These are phyloP conservation scores for Pestalotiopsis sp. DNA, from an alignment of 2,329 filamentous ascomycete genomes.

Conservation along the genomic window DNA sequence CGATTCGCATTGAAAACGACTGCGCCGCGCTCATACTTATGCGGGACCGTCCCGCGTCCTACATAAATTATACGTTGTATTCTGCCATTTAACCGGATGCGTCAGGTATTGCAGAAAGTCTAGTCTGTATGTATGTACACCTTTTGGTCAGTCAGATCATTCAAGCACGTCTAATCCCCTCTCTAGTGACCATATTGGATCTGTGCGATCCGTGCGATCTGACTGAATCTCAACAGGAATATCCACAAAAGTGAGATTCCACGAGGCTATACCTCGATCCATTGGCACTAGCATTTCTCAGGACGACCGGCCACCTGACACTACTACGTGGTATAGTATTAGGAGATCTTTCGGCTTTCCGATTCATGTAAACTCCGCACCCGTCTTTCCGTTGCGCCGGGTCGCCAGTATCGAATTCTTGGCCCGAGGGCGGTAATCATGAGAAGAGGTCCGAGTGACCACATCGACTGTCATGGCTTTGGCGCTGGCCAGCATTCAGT, in stretches of 20 bases:
- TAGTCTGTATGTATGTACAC: not conserved
- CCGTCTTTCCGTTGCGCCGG: not conserved
- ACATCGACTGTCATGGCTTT: not conserved
- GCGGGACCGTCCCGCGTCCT: not conserved
- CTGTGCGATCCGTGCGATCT: not conserved
- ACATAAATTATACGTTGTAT: not conserved
- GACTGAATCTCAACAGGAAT: not conserved
- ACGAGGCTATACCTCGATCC: not conserved
- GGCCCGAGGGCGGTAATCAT: not conserved
- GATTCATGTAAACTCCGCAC: not conserved
- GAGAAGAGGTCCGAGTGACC: not conserved
- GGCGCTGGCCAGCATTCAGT: not conserved
- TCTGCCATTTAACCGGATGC: not conserved
- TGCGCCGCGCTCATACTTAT: not conserved
- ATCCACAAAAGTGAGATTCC: not conserved
- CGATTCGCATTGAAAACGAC: not conserved
- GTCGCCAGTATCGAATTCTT: not conserved
- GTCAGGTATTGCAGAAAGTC: not conserved
- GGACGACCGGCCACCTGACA: not conserved
- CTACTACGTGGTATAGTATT: not conserved
- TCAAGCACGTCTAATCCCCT: not conserved
- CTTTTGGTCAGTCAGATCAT: not conserved
- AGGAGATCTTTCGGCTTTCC: not conserved
- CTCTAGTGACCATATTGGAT: not conserved
- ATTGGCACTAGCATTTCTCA: not conserved